Base-by-base conservation (phyloP, 176 grass and related monocot genomes). In the Carex scoparia region DNA sequence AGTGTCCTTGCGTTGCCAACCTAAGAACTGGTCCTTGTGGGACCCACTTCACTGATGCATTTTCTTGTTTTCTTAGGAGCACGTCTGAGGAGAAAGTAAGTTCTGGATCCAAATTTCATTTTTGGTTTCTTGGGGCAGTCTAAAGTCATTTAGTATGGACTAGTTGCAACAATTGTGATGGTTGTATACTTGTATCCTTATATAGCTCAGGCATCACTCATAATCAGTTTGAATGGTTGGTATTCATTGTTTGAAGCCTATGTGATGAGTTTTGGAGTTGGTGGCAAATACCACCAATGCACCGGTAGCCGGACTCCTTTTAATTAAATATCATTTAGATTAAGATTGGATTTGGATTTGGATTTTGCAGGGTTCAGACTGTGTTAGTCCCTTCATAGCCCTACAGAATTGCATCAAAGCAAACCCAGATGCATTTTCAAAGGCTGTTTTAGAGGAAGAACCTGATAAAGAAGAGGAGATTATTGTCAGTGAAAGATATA, bases 1-100 rank as follows among this genome's bases (percentile, higher is more conserved):
- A 98, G 37, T 95, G 93, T 79, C 93, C 95, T 0, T 98, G 95
- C 63, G 85, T 98, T 30, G 95, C 93, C 76, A 89, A 87, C n/a
- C 89, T 98, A 89, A 93, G 87, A 85, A 95, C n/a, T 85, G 96
- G 96, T 84, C 93, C 96, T 28, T 98, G 96, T 73, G 96, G 96
- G 79, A 87, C 70, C 49, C 81, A 86, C 80, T 95, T 98, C 67
- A 81, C 92, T 10, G 91, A 95, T 87, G 93, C 91, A 70, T 95
- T 98, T 87, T 86, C 89, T 44, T 98, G 96, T 84, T 98, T 95
- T 79, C 79, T 95, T 37, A 92, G 80, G 71, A 98, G 96, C 88
- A 94, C 88, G 46, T 85, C 89, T 61, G 91, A 86, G 90, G 96
- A 98, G 66, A 98, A 98, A 90, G 96, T 95, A 70, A 55, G 69